phyloP scores from a whole-genome alignment of 192 early-diverging fungal species.

The Podila verticillata region DNA sequence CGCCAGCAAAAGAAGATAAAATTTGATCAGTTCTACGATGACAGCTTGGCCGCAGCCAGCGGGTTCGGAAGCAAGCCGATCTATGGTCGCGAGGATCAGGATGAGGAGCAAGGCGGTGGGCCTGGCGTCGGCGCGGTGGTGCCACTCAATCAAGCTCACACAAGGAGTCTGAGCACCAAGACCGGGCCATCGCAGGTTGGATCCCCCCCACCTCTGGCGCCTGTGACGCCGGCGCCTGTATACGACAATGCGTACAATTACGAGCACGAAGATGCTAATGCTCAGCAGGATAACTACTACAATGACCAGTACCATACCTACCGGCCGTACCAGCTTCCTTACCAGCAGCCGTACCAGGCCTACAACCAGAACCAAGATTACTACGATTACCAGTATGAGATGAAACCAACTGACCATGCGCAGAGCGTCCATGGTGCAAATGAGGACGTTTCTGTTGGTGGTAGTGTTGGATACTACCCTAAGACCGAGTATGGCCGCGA shows the following conservation, averaged over 20 bases:
- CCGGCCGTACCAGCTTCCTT: background rate
- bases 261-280: no score
- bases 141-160: no score
- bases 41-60: conserved; percentile 18
- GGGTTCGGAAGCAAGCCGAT: conserved; percentile 3
- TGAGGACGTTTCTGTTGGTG: no score
- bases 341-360: background rate
- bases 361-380: background rate
- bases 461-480: background rate
- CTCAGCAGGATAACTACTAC: background rate
- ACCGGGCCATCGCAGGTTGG: no score
- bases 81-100: background rate
- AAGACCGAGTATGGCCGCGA: background rate
- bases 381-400: background rate
- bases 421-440: background rate
- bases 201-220: no score
- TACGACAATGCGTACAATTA: background rate
- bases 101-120: background rate
- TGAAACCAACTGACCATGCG: background rate
- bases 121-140: no score
- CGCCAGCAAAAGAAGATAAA: conserved; percentile 5
- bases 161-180: no score
- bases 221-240: no score
- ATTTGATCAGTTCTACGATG: conserved; percentile 8
- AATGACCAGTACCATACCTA: conserved; percentile 1